These are phyloP conservation scores for Penicillium frequentans DNA, from an alignment of 2,329 filamentous ascomycete species.

Conservation along the genomic window DNA sequence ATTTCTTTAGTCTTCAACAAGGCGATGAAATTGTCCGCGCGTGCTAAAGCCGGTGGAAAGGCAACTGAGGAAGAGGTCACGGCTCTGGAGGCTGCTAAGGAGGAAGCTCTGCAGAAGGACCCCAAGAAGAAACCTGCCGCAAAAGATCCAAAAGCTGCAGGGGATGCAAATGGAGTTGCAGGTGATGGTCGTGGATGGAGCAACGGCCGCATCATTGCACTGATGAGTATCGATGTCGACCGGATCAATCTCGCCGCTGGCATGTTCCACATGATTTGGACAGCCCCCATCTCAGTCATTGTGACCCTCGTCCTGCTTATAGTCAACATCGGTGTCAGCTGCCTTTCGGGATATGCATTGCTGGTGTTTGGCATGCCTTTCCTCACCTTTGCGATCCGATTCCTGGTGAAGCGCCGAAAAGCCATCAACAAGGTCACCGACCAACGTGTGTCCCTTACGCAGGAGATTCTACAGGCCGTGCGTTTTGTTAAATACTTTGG, in stretches of 20 bases:
- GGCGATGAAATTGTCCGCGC: slow-evolving; percentile 81
- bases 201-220: slow-evolving; percentile 85
- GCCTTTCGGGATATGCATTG: slow-evolving; percentile 81
- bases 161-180: slow-evolving; percentile 50
- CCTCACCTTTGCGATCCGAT: slow-evolving; percentile 73
- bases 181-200: slow-evolving; percentile 82
- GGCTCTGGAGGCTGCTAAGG: slow-evolving; percentile 42
- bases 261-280: slow-evolving; percentile 91
- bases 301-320: slow-evolving; percentile 78
- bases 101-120: slow-evolving; percentile 38
- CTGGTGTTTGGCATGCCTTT: slow-evolving; percentile 76
- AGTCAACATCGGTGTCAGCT: slow-evolving; percentile 87
- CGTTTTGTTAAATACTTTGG: slow-evolving; percentile 96
- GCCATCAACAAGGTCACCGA: slow-evolving; percentile 92
- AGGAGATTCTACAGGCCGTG: slow-evolving; percentile 88
- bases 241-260: slow-evolving; percentile 85
- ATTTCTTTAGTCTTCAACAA: slow-evolving; percentile 91
- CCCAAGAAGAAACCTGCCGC: slow-evolving; percentile 14
- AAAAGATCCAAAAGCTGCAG: slow-evolving; percentile 37
- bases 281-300: slow-evolving; percentile 73
- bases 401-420: slow-evolving; percentile 71
- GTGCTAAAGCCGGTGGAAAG: slow-evolving; percentile 79
- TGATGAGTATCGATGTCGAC: slow-evolving; percentile 96
- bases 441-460: slow-evolving; percentile 83
- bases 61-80: slow-evolving; percentile 52